Evolutionary conservation across 116 monocot species (phyloP).

Genomic region (Zostera marina): DNA sequence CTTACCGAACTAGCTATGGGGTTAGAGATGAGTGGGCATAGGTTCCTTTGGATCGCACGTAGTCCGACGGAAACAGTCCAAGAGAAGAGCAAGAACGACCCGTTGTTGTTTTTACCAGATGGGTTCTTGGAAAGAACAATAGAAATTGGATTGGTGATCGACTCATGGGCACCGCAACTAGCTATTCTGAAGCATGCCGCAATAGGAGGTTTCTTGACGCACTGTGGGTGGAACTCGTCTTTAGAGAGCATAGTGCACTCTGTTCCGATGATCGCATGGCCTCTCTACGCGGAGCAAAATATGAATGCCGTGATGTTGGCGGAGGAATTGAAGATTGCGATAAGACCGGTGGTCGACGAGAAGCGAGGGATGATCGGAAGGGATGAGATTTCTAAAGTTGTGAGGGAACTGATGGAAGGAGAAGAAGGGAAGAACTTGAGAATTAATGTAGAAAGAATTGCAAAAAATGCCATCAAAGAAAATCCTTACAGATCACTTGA

Average conservation of each 20-base stretch:
- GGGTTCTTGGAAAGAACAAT: slow-evolving; percentile 22
- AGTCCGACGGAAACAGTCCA: slow-evolving; percentile 10
- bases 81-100: slow-evolving; percentile 1
- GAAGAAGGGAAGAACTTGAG: slow-evolving; percentile 10
- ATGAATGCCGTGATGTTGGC: slow-evolving; percentile 10
- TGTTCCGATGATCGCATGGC: slow-evolving; percentile 24
- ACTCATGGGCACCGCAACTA: slow-evolving; percentile 28
- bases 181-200: slow-evolving; percentile 9
- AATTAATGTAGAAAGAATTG: background rate
- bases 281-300: slow-evolving; percentile 13
- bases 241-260: slow-evolving; percentile 13
- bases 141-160: slow-evolving; percentile 9
- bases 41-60: slow-evolving; percentile 26
- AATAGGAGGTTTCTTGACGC: background rate
- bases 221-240: slow-evolving; percentile 49
- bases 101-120: slow-evolving; percentile 11
- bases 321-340: background rate
- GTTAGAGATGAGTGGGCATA: slow-evolving; percentile 20
- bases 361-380: slow-evolving; percentile 5
- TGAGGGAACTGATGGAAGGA: slow-evolving; percentile 8
- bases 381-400: slow-evolving; percentile 4
- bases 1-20: slow-evolving; percentile 16
- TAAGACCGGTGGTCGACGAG: background rate
- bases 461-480: background rate
- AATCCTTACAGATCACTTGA: background rate